Evolutionary conservation across 495 filamentous ascomycete genomes (phyloP).

Genomic region (Terfezia claveryi): DNA sequence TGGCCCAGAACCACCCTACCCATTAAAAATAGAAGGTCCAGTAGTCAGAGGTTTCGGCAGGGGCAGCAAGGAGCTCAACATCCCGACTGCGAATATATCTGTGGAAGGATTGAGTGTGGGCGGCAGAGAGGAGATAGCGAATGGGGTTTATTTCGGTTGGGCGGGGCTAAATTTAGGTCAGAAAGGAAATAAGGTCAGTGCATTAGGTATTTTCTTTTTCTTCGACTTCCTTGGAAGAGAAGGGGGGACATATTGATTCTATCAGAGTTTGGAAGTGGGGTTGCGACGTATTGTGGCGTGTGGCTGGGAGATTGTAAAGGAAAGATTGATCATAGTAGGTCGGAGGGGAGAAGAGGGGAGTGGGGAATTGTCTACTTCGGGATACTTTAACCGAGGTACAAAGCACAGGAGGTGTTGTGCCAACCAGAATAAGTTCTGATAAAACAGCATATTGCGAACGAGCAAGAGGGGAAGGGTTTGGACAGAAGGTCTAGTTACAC

Average conservation of each 20-base stretch:
- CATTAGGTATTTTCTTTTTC: background rate
- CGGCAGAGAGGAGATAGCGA: conserved; percentile 45
- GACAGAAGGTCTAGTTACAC: no score
- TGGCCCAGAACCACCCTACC: conserved; percentile 49
- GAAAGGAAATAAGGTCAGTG: background rate
- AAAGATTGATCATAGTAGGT: no score
- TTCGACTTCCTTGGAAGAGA: background rate
- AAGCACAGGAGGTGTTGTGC: no score
- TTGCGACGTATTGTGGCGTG: no score
- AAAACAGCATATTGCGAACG: no score
- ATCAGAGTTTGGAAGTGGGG: no score
- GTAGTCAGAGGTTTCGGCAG: conserved; percentile 88
- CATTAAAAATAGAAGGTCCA: conserved; percentile 53
- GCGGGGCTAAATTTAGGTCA: conserved; percentile 38
- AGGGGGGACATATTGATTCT: background rate
- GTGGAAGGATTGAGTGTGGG: conserved; percentile 43
- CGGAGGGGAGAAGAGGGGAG: no score
- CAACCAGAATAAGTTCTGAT: no score
- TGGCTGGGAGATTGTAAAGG: no score
- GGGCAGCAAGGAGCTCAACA: conserved; percentile 83
- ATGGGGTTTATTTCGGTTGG: conserved; percentile 84
- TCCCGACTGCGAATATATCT: conserved; percentile 93
- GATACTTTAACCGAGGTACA: no score
- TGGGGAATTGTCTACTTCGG: no score
- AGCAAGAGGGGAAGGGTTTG: no score